phyloP scores from a whole-genome alignment of 2,329 filamentous ascomycete genomes.

The Pseudopyricularia cyperi region DNA sequence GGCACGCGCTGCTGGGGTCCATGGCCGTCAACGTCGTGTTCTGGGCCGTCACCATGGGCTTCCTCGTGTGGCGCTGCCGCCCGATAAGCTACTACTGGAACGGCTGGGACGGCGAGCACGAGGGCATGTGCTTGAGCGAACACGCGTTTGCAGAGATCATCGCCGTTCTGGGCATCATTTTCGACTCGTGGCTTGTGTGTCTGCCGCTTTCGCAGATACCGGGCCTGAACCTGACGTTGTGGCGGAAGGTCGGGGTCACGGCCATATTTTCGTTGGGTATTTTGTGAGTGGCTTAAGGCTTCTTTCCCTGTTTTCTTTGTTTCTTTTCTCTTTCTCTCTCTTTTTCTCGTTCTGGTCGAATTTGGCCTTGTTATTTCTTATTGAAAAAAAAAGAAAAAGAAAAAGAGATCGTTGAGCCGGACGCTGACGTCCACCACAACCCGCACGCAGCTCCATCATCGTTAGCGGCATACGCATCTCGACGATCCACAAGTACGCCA shows the following conservation, averaged over 20 bases:
- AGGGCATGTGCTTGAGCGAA: neutral
- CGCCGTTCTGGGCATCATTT: neutral
- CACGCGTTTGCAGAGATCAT: neutral
- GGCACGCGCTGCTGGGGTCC: neutral
- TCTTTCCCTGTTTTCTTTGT: neutral
- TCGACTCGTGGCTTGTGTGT: neutral
- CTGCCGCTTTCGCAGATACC: neutral
- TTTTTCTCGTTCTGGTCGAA: too few species aligned
- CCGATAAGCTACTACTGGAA: neutral
- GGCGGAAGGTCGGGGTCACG: neutral
- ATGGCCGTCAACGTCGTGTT: neutral
- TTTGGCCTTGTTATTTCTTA: too few species aligned
- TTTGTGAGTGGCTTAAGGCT: neutral
- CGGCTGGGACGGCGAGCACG: neutral
- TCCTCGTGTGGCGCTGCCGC: neutral
- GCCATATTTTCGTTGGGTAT: neutral
- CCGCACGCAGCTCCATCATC: neutral
- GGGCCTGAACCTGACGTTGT: neutral
- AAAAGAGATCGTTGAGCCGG: neutral
- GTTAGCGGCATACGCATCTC: neutral
- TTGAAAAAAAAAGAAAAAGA: neutral
- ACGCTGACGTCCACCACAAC: neutral
- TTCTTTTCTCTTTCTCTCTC: neutral
- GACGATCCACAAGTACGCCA: slow-evolving; percentile 11
- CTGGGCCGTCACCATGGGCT: neutral